A percentile compares a stretch with the other conserved stretches of the same genome.
These are phyloP conservation scores for Chlorella variabilis DNA, from an alignment of 163 green algal species.

Conservation along the genomic window DNA sequence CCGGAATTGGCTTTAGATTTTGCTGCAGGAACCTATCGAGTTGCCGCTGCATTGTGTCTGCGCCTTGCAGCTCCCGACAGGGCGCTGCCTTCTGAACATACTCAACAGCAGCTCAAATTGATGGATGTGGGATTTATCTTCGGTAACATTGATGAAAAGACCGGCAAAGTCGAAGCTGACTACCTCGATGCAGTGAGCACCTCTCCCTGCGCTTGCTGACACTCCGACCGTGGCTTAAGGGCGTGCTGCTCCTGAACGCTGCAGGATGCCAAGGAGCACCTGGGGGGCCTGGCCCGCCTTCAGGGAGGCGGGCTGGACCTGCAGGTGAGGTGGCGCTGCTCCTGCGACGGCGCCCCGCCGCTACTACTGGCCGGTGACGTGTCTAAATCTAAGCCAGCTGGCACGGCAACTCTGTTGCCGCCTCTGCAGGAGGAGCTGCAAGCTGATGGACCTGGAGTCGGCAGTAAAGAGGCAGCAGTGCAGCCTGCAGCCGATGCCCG, in stretches of 20 bases:
- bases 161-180: slow-evolving; percentile 46
- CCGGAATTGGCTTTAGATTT: too few relatives aligned
- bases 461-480: not conserved
- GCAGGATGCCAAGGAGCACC: slow-evolving; percentile 52
- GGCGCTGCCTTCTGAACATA: too few relatives aligned
- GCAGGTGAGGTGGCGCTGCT: not conserved
- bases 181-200: slow-evolving; percentile 47
- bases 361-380: not conserved
- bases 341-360: too few relatives aligned
- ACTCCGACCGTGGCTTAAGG: not conserved
- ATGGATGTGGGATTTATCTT: slow-evolving; percentile 53
- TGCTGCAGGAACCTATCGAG: too few relatives aligned
- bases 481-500: slow-evolving; percentile 31
- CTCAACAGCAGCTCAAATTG: too few relatives aligned
- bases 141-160: slow-evolving; percentile 54
- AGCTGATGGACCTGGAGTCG: not conserved
- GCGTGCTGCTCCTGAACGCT: not conserved
- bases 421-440: slow-evolving; percentile 14
- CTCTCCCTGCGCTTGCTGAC: not conserved
- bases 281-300: slow-evolving; percentile 36
- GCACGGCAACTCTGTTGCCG: not conserved
- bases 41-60: too few relatives aligned
- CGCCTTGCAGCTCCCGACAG: too few relatives aligned
- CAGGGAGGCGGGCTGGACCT: slow-evolving; percentile 23
- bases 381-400: not conserved